phyloP scores from a whole-genome alignment of 106 monocot species.

The Hemerocallis citrina region DNA sequence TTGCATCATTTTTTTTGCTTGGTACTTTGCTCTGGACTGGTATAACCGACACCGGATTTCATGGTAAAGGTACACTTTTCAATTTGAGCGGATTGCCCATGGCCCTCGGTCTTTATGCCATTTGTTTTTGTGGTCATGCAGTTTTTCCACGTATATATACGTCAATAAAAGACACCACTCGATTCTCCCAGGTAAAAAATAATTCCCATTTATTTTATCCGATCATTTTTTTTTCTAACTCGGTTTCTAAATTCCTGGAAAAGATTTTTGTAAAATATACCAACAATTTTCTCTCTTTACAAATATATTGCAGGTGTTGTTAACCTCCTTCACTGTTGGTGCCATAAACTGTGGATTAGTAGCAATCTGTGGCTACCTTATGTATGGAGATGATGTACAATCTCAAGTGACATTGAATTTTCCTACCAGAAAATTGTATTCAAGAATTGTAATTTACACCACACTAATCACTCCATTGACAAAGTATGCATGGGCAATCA shows the following conservation, averaged over 20 bases:
- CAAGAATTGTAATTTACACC: no score
- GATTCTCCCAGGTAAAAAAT: constrained; percentile 40
- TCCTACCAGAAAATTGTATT: no score
- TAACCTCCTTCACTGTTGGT: not conserved
- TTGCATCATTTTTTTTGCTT: constrained; percentile 39
- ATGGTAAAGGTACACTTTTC: constrained; percentile 15
- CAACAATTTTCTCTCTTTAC: not conserved
- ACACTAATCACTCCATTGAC: no score
- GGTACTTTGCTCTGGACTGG: constrained; percentile 42
- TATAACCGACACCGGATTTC: constrained; percentile 35
- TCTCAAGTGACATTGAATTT: no score
- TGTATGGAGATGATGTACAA: no score
- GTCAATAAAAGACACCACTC: constrained; percentile 41
- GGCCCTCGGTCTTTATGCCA: constrained; percentile 41
- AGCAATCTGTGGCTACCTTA: no score
- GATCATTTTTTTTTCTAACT: not conserved
- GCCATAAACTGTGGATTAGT: no score
- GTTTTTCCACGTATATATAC: constrained; percentile 59
- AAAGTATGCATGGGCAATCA: no score
- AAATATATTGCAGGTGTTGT: not conserved
- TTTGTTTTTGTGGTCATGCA: constrained; percentile 67
- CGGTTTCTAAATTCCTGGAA: not conserved
- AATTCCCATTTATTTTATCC: not conserved
- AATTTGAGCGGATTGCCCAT: constrained; percentile 38
- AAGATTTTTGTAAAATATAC: not conserved